Evolutionary conservation across 148 eudicot genomes (phyloP).

Genomic region (Heliosperma pusillum): DNA sequence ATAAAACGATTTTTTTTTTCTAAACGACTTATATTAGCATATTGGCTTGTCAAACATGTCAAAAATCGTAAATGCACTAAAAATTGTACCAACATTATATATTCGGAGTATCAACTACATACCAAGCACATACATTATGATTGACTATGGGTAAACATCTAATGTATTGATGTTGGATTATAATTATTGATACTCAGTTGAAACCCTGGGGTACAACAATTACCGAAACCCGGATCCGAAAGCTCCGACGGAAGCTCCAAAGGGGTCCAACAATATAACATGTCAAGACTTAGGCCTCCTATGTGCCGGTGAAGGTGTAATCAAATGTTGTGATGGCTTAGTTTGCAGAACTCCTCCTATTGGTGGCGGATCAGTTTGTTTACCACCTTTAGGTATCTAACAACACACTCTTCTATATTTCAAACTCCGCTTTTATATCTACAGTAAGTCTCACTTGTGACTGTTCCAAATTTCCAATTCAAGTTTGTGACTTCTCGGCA

Average conservation of each 20-base stretch:
- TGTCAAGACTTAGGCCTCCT: neutral
- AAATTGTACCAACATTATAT: too few relatives aligned
- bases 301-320: neutral
- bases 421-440: too few relatives aligned
- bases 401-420: too few relatives aligned
- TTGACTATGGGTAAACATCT: neutral
- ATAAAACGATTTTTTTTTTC: too few relatives aligned
- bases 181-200: neutral
- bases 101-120: too few relatives aligned
- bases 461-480: too few relatives aligned
- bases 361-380: neutral
- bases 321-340: neutral
- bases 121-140: too few relatives aligned
- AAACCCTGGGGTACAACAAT: neutral
- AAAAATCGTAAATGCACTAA: too few relatives aligned
- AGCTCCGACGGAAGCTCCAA: neutral
- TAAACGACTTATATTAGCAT: too few relatives aligned
- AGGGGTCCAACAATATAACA: neutral
- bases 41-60: too few relatives aligned
- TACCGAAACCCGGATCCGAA: neutral
- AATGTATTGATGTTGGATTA: neutral
- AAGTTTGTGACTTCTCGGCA: too few relatives aligned
- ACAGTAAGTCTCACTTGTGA: too few relatives aligned
- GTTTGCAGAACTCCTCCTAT: neutral
- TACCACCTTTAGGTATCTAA: neutral